Evolutionary conservation across 106 monocot species (phyloP), one percentile per base, ranked within the genome.

Genomic region (Platanthera guangdongensis): DNA sequence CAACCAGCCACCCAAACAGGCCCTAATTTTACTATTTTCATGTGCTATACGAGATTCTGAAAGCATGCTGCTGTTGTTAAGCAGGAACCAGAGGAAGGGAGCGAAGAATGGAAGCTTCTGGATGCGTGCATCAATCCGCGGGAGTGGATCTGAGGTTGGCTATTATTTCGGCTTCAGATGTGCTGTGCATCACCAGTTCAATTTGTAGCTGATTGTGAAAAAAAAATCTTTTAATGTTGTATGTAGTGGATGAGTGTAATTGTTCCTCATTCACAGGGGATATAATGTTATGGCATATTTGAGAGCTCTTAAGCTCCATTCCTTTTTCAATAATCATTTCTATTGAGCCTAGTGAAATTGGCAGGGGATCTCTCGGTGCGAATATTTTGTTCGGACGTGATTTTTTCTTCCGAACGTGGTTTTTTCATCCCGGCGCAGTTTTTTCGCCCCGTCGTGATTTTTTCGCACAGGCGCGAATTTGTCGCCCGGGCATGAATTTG

Each of bases 71-170:
- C 4, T 8, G 21, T 55, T 45, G 2, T 75, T 81, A 10, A 76
- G 53, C 83, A 93, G 93, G 21, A 85, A 84, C 93, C 87, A 0
- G 84, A 90, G 50, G 87, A 88, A 84, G 93, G 89, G 12, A 90
- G 82, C 28, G 93, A 93, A 81, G 93, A 93, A 76, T 93, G 93
- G 93, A 93, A 93, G 77, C 89, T 93, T 45, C 59, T 93, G 45
- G 93, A 93, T 84, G 89, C 89, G 8, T 93, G 93, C 75, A 93
- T 93, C 78, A 90, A 93, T 73, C 89, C 93, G 48, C 90, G 88
- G 80, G 93, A 93, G 3, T 93, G 92, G 92, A 63, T 92, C 76
- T 89, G 80, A 85, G 57, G 5, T 4, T 81, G 8, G 21, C 19
- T 18, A 57, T 39, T 39, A 1, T 39, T 39, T 39, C 39, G 39